Evolutionary conservation across 306 rosid genomes (phyloP).

Genomic region (Citrullus mucosospermus): DNA sequence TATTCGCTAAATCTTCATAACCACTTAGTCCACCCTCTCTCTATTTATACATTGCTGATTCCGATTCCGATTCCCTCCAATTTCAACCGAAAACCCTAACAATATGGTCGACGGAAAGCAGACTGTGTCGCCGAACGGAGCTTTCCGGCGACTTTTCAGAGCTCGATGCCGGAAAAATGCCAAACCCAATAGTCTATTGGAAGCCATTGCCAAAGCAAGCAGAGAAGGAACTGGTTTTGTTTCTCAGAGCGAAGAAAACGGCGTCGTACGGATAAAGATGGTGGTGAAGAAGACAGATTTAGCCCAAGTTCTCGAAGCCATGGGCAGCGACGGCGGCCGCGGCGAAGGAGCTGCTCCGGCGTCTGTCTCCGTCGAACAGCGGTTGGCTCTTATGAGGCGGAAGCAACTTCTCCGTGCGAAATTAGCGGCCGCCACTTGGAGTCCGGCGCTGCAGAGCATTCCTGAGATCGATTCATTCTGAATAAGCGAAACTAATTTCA

Average conservation of each 20-base stretch:
- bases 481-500: not conserved
- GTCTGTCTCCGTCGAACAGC: constrained; percentile 18
- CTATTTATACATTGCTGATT: not conserved
- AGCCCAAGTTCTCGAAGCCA: constrained; percentile 25
- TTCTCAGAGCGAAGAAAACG: constrained; percentile 21
- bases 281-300: constrained; percentile 31
- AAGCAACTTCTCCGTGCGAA: constrained; percentile 21
- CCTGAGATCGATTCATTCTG: constrained; percentile 22
- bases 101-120: not conserved
- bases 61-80: not conserved
- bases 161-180: constrained; percentile 10
- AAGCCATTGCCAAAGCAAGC: constrained; percentile 11
- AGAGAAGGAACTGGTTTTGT: constrained; percentile 18
- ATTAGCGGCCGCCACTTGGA: constrained; percentile 12
- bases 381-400: constrained; percentile 19
- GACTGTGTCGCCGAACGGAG: constrained; percentile 11
- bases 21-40: not conserved
- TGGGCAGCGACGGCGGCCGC: constrained; percentile 7
- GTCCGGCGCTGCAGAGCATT: constrained; percentile 43
- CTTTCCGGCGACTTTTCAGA: constrained; percentile 7
- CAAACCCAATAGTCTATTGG: constrained; percentile 8
- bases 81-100: not conserved
- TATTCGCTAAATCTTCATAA: not conserved
- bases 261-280: constrained; percentile 47
- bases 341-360: not conserved